Conservation (phyloP, 331 rosid species). For the Quercus phellos region DNA sequence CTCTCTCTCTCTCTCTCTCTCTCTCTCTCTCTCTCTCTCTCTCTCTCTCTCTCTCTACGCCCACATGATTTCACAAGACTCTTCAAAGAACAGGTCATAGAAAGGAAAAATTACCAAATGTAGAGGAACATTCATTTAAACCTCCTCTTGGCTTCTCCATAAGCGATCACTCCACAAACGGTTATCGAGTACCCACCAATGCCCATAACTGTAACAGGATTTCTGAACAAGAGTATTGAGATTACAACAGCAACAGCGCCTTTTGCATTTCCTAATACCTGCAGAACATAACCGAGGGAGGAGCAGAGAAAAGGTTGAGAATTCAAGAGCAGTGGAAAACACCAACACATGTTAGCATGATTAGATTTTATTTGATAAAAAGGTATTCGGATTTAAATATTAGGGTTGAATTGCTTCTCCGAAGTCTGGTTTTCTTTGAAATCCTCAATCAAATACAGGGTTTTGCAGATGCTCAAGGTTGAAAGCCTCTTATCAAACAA, state of each 20-base stretch:
- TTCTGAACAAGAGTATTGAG: constrained; percentile 80
- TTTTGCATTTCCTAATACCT: constrained; percentile 96
- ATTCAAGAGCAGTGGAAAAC: not conserved
- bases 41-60: not conserved
- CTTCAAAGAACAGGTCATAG: constrained; percentile 20
- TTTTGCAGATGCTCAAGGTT: not conserved
- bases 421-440: not conserved
- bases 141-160: constrained; percentile 91
- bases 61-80: constrained; percentile 22
- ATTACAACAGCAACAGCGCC: constrained; percentile 98
- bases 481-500: not conserved
- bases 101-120: constrained; percentile 7
- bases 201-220: constrained; percentile 83
- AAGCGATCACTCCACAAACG: constrained; percentile 70
- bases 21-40: not conserved
- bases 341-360: constrained; percentile 1
- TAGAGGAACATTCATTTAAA: constrained; percentile 47
- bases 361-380: not conserved
- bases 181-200: constrained; percentile 80
- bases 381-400: not conserved
- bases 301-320: not conserved
- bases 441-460: not conserved
- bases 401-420: not conserved
- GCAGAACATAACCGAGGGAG: constrained; percentile 7
- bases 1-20: not conserved